phyloP scores from a whole-genome alignment of 495 filamentous ascomycete genomes.

The Penicillium taxi region DNA sequence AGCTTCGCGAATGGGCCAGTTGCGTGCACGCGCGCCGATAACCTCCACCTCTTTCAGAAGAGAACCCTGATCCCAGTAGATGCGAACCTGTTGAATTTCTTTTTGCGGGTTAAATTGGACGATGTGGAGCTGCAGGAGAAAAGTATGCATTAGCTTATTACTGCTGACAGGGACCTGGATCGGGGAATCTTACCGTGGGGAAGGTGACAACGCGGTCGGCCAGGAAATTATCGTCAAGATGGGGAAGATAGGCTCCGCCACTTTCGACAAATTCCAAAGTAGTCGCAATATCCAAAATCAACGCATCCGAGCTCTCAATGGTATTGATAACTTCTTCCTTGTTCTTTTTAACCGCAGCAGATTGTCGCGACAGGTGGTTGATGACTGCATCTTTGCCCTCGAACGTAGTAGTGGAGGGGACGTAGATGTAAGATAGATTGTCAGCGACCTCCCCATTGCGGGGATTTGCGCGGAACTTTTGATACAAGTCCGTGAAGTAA shows the following conservation, averaged over 20 bases:
- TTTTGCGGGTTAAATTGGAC: constrained; percentile 70
- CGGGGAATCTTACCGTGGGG: constrained; percentile 62
- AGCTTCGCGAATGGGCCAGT: constrained; percentile 90
- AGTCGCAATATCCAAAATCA: constrained; percentile 74
- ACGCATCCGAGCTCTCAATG: constrained; percentile 59
- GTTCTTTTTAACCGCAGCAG: constrained; percentile 63
- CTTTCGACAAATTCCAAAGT: constrained; percentile 70
- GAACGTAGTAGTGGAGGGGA: constrained; percentile 76
- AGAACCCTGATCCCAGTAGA: constrained; percentile 92
- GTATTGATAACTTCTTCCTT: constrained; percentile 62
- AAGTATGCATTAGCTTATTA: constrained; percentile 22
- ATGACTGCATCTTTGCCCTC: constrained; percentile 61
- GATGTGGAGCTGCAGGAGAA: constrained; percentile 68
- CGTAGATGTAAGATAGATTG: constrained; percentile 78
- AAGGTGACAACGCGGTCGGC: constrained; percentile 73
- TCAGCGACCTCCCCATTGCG: constrained; percentile 54
- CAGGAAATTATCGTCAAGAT: constrained; percentile 90
- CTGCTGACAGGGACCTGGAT: not conserved
- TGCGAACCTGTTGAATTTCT: constrained; percentile 76
- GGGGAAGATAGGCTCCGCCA: constrained; percentile 83
- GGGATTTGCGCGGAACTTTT: constrained; percentile 68
- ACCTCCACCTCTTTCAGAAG: constrained; percentile 89
- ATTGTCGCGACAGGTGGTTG: constrained; percentile 63
- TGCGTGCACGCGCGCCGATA: constrained; percentile 78
- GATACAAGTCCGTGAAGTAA: constrained; percentile 58